phyloP scores from a whole-genome alignment of 1,139 yeast species.

The Kazachstania sp. region DNA sequence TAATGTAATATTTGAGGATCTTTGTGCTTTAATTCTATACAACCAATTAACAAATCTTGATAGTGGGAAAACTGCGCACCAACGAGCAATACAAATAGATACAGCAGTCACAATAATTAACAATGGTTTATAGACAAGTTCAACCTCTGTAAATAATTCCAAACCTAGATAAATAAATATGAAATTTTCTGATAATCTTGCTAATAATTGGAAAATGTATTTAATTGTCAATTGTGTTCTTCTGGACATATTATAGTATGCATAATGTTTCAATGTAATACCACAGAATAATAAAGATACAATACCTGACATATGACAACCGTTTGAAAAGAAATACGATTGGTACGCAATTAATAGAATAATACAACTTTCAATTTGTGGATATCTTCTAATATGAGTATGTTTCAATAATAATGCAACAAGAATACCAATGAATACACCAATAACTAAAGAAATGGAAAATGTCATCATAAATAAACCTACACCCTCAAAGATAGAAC shows the following conservation, averaged over 20 bases:
- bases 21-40: constrained; percentile 44
- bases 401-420: constrained; percentile 89
- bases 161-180: constrained; percentile 92
- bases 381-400: constrained; percentile 85
- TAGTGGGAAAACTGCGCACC: constrained; percentile 96
- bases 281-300: constrained; percentile 94
- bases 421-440: constrained; percentile 75
- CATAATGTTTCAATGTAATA: constrained; percentile 91
- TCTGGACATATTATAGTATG: constrained; percentile 94
- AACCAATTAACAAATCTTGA: constrained; percentile 79
- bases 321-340: constrained; percentile 94
- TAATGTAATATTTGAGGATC: constrained; percentile 23
- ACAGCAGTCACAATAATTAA: constrained; percentile 82
- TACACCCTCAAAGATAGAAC: constrained; percentile 84
- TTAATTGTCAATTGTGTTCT: constrained; percentile 95
- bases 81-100: constrained; percentile 89
- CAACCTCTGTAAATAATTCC: constrained; percentile 91
- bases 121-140: constrained; percentile 86
- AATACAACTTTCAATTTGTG: constrained; percentile 92
- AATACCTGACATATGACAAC: constrained; percentile 98
- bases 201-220: constrained; percentile 85
- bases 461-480: constrained; percentile 91
- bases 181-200: constrained; percentile 93
- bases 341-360: constrained; percentile 89
- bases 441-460: constrained; percentile 86